Evolutionary conservation across 2,329 filamentous ascomycete species (phyloP).

Genomic region (Aspergillus aculeatinus): DNA sequence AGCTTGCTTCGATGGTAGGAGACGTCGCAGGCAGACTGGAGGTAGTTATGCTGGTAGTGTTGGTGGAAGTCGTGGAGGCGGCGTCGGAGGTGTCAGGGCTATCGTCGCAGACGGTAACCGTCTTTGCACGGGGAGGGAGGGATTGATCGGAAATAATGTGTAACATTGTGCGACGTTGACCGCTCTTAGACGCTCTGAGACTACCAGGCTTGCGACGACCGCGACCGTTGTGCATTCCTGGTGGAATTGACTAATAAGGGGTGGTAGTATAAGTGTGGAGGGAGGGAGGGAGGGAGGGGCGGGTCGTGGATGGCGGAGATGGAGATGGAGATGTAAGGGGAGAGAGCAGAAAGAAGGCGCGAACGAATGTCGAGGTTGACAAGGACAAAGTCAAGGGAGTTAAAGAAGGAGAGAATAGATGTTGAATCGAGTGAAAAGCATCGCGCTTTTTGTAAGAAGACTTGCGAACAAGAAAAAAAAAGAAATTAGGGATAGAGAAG

Average conservation of each 20-base stretch:
- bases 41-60: conserved; percentile 20
- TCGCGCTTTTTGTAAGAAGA: background rate
- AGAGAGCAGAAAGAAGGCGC: background rate
- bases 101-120: conserved; percentile 22
- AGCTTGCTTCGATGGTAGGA: conserved; percentile 3
- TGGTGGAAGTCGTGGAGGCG: conserved; percentile 29
- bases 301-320: background rate
- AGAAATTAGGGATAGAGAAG: background rate
- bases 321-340: background rate
- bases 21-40: conserved; percentile 17
- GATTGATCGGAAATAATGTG: conserved; percentile 26
- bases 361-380: background rate
- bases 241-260: conserved; percentile 5
- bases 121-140: conserved; percentile 20
- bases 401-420: background rate
- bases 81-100: conserved; percentile 32
- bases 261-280: conserved; percentile 18
- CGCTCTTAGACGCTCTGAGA: conserved; percentile 24
- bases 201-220: conserved; percentile 34
- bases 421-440: background rate
- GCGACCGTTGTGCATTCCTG: conserved; percentile 22
- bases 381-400: background rate
- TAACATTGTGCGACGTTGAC: conserved; percentile 30
- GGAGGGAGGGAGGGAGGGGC: background rate
- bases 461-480: background rate